These are phyloP conservation scores for Leccinum uliginosum DNA, from an alignment of 768 basidiomycete species.

Conservation along the genomic window DNA sequence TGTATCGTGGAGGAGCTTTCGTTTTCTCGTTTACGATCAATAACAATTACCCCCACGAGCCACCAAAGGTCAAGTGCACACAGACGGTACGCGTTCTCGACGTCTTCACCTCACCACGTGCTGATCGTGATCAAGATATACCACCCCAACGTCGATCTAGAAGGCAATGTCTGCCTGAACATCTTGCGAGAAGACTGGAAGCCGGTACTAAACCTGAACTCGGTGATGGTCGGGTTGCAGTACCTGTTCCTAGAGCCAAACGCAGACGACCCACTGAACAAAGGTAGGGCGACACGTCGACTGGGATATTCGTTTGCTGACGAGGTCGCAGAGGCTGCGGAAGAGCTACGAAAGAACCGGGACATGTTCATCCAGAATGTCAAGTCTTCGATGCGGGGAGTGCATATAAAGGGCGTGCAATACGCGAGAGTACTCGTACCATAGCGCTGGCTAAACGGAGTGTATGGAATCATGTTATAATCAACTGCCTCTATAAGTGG, in stretches of 20 bases:
- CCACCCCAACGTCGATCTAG: conserved; percentile 96
- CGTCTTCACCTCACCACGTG: background rate
- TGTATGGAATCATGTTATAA: conserved; percentile 7
- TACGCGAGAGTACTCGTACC: conserved; percentile 71
- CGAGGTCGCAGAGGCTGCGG: conserved; percentile 75
- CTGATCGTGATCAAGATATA: conserved; percentile 66
- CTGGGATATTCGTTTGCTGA: conserved; percentile 7
- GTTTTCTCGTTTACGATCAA: conserved; percentile 94
- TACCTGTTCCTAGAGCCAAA: conserved; percentile 99
- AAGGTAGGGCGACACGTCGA: conserved; percentile 56
- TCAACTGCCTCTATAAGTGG: conserved; percentile 89
- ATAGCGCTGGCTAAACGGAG: conserved; percentile 23
- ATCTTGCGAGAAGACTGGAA: conserved; percentile 99
- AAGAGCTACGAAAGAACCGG: conserved; percentile 87
- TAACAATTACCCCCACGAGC: conserved; percentile 97
- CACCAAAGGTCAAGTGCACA: conserved; percentile 97
- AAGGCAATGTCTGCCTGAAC: conserved; percentile 98
- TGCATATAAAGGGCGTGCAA: conserved; percentile 66
- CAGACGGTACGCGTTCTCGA: conserved; percentile 63
- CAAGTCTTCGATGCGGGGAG: conserved; percentile 81
- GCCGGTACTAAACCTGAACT: conserved; percentile 94
- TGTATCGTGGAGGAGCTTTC: conserved; percentile 97
- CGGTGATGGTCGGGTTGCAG: conserved; percentile 97
- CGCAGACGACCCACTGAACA: conserved; percentile 97
- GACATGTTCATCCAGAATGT: conserved; percentile 84